Evolutionary conservation across 768 basidiomycete genomes (phyloP), one percentile per base, ranked within the genome.

Genomic region (Leccinum subtestaceum): DNA sequence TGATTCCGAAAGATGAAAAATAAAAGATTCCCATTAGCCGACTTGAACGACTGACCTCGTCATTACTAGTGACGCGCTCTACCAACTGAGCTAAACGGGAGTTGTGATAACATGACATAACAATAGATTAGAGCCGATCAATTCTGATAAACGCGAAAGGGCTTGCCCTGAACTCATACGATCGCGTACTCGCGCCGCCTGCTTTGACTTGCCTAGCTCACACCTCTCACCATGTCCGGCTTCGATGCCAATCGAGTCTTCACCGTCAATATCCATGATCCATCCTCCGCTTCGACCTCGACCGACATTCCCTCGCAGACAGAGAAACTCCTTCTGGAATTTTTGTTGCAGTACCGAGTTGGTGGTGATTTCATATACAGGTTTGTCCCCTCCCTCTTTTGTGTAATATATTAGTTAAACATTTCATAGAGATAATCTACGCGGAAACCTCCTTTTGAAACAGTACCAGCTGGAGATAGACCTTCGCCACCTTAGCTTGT

Each of bases 351-450:
- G 55, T 98, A 91, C 75, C 85, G 95, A 61, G 84, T 95, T 50
- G 92, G 91, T 11, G 90, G 89, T 62, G 90, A 93, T 67, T 98
- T 95, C 77, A 84, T 92, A 55, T 98, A 98, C 75, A 83, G 95
- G 94, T 88, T 57, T 58, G 82, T 66, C 51, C 17, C 13, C 43
- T 38, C 8, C 43, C 15, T 4, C n/a, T 25, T 52, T 55, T 48
- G 25, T 25, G 36, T 15, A 2, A 9, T 40, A 11, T 51, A n/a
- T 54, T 47, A 53, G 45, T 38, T 60, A 15, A 61, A 55, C 38
- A 9, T 51, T 32, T 49, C 11, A 34, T 63, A 80, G 94, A 68
- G 97, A 99, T 69, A 91, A 91, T 63, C 78, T 98, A 29, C 85
- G 95, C 19, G 92, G 87, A 49, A 96, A 95, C 70, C 75, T 98